Evolutionary conservation across 2,329 filamentous ascomycete genomes (phyloP), one percentile per base, ranked within the genome.

Genomic region (Neonectria neomacrospora): DNA sequence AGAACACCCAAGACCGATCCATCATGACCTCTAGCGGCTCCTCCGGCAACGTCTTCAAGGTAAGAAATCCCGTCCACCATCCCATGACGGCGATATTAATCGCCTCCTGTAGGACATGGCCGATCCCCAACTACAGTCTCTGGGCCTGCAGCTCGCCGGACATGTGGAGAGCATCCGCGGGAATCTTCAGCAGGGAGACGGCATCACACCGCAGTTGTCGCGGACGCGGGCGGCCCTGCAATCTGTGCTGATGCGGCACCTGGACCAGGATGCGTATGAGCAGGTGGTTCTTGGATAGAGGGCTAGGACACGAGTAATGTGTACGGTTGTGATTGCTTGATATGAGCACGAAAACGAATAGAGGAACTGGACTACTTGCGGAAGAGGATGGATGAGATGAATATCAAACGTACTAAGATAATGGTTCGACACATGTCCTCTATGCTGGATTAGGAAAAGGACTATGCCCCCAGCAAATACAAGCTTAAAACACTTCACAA

Each of bases 91-190:
- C 20, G 26, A 37, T 39, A 34, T 55, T 63, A 44, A 54, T 7
- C 6, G 10, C 3, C 18, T 52, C 32, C 54, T 57, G 6, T 52
- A 83, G 79, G 76, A 78, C 37, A 64, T 82, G 11, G 66, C 77
- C 30, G 78, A 83, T 32, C 77, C 80, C 20, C 82, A 84, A 47
- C 70, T 87, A 16, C 68, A 79, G n/a, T 73, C 75, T 2, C 71
- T 86, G 3, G 81, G 80, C 0, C 73, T 79, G 16, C 85, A 87
- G 71, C 79, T 88, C 18, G 77, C 79, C 11, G 85, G 75, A 55
- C 86, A 88, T 66, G 83, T 87, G 76, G 84, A 88, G 63, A 88
- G 84, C 68, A 83, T 89, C 71, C 79, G 77, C 58, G 77, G 77
- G 45, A 88, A 88, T 69, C 76, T 88, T 41, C 76, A 80, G 60